Percentiles rank a stretch among this genome's conserved stretches.
phyloP scores from a whole-genome alignment of 495 filamentous ascomycete species.

The Hypomontagnella monticulosa region DNA sequence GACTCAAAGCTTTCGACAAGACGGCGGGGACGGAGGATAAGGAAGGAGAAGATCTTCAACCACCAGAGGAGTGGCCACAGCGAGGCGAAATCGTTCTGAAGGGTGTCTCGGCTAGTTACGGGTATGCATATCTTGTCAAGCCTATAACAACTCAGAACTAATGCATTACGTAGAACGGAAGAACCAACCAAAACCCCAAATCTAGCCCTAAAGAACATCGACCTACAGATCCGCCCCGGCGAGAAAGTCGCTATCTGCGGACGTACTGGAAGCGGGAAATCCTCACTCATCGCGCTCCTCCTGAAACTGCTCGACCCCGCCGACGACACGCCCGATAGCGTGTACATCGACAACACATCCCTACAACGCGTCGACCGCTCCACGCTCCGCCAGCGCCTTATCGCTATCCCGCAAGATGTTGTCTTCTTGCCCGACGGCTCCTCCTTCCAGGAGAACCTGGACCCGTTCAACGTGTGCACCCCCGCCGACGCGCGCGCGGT shows the following conservation, averaged over 20 bases:
- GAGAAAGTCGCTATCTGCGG: slow-evolving; percentile 54
- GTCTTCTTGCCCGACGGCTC: slow-evolving; percentile 54
- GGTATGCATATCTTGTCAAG: slow-evolving; percentile 4
- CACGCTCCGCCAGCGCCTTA: slow-evolving; percentile 43
- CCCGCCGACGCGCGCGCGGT: slow-evolving; percentile 55
- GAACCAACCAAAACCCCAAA: not conserved
- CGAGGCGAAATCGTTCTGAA: slow-evolving; percentile 33
- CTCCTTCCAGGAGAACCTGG: slow-evolving; percentile 55
- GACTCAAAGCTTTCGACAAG: slow-evolving; percentile 58
- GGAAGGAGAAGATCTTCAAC: slow-evolving; percentile 50
- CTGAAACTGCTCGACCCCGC: slow-evolving; percentile 50
- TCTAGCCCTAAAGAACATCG: slow-evolving; percentile 42
- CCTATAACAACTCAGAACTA: slow-evolving; percentile 2
- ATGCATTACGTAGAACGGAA: slow-evolving; percentile 5
- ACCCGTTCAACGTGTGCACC: slow-evolving; percentile 48
- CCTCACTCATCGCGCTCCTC: slow-evolving; percentile 46
- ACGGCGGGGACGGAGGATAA: slow-evolving; percentile 47
- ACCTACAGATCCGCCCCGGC: slow-evolving; percentile 40
- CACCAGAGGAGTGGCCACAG: slow-evolving; percentile 44
- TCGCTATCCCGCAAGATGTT: slow-evolving; percentile 54
- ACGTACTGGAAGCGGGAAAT: slow-evolving; percentile 53
- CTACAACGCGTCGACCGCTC: slow-evolving; percentile 43
- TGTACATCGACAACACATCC: slow-evolving; percentile 42
- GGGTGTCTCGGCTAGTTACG: slow-evolving; percentile 47
- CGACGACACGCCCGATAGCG: slow-evolving; percentile 6